Percentiles rank a stretch among this genome's conserved stretches.
Conservation (phyloP, 768 basidiomycete genomes). For the Gloeophyllum trabeum region DNA sequence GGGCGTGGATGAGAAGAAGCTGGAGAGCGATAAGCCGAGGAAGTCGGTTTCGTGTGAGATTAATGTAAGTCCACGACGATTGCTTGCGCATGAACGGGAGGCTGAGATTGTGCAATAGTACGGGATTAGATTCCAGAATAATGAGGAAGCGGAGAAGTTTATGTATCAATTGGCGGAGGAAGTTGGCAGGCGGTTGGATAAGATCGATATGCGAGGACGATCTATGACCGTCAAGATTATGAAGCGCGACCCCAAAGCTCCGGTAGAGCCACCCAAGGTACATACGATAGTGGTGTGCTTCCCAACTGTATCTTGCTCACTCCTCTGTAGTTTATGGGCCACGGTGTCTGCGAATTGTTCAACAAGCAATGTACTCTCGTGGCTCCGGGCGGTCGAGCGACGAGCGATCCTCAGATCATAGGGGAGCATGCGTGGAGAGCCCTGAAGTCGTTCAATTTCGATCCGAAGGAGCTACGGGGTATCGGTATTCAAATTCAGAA, state of each 20-base stretch:
- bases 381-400: conserved; percentile 53
- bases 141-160: conserved; percentile 74
- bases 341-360: conserved; percentile 75
- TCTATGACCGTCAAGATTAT: conserved; percentile 81
- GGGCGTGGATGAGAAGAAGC: conserved; percentile 69
- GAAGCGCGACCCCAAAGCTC: conserved; percentile 77
- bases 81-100: background rate
- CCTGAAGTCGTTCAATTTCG: conserved; percentile 61
- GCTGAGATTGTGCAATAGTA: conserved; percentile 40
- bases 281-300: conserved; percentile 7
- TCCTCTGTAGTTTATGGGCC: conserved; percentile 69
- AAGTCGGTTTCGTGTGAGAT: conserved; percentile 93
- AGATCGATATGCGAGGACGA: conserved; percentile 57
- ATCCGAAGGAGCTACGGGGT: conserved; percentile 82
- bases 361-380: conserved; percentile 60
- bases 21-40: conserved; percentile 78
- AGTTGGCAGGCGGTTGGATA: conserved; percentile 61
- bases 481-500: conserved; percentile 89
- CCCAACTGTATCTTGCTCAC: conserved; percentile 1
- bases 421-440: conserved; percentile 71
- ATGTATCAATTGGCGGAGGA: conserved; percentile 68
- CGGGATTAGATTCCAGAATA: conserved; percentile 84
- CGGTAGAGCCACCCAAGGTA: conserved; percentile 87
- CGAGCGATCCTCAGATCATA: conserved; percentile 62
- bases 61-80: conserved; percentile 53